These are phyloP conservation scores for Aspergillus sp. DNA, from an alignment of 2,329 filamentous ascomycete genomes.

Conservation along the genomic window DNA sequence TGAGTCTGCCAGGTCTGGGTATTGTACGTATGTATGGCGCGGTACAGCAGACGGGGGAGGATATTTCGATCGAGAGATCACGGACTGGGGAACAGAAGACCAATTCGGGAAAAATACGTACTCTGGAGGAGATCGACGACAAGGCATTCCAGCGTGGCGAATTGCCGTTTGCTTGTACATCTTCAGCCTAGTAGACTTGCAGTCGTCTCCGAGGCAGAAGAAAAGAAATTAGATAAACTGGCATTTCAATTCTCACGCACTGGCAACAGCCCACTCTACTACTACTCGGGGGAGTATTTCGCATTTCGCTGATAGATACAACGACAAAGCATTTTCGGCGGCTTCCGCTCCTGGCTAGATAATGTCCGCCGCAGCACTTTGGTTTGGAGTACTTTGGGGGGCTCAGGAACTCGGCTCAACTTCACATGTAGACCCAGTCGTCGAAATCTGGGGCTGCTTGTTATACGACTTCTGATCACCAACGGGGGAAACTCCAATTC, in stretches of 20 bases:
- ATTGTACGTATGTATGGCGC: slow-evolving; percentile 7
- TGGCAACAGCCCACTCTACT: background rate
- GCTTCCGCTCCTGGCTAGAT: slow-evolving; percentile 15
- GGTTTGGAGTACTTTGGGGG: background rate
- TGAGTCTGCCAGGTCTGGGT: slow-evolving; percentile 15
- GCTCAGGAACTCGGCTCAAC: background rate
- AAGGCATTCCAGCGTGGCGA: slow-evolving; percentile 19
- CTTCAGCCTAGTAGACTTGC: background rate
- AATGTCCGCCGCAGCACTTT: slow-evolving; percentile 2
- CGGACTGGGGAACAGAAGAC: background rate
- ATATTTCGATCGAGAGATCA: slow-evolving; percentile 8
- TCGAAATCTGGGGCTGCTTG: background rate
- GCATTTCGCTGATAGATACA: background rate
- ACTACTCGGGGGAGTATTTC: background rate
- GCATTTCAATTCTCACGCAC: too few relatives aligned
- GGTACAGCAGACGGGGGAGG: background rate
- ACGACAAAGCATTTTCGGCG: slow-evolving; percentile 13
- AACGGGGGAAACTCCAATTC: too few relatives aligned
- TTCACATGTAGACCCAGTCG: background rate
- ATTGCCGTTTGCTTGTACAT: slow-evolving; percentile 13
- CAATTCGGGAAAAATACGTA: slow-evolving; percentile 16
- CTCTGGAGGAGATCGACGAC: slow-evolving; percentile 16
- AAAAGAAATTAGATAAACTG: background rate
- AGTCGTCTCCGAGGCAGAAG: background rate
- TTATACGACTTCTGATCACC: background rate